Base-by-base conservation (phyloP, 169 alveolate genomes). In the Eimeria sp. region DNA sequence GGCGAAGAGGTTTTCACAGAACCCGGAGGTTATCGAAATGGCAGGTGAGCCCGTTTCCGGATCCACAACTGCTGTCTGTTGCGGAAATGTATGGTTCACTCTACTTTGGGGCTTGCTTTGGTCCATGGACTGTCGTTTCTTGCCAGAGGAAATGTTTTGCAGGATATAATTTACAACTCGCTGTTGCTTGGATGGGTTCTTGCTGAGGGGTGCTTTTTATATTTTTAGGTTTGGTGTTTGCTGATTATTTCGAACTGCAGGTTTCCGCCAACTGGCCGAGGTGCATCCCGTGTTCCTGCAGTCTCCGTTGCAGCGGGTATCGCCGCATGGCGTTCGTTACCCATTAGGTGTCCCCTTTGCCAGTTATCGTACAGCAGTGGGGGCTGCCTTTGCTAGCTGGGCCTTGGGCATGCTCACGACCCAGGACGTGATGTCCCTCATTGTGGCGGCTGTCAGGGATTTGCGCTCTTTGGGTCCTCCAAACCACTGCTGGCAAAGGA, bases 381-480 rank as follows among this genome's bases (percentile, higher is more conserved):
- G 93, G 70, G 96, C 93, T 5, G 96, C 86, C 13, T 58, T 82
- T 10, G 67, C 89, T 6, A 72, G 89, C 67, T 82, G 73, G 57
- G 43, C 65, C 27, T 27, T 93, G 47, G 89, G 80, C 18, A 93
- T 93, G 93, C 45, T 93, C 5, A 63, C 96, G 63, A 40, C 78
- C n/a, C 96, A 93, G 34, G 96, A 93, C 65, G 83, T 93, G 13
- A 27, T 93, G 67, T 78, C 89, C 25, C 65, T 82, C 14, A 84
- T 80, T 40, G 76, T 93, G 70, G 92, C 96, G 13, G 72, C 93
- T 40, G 82, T 93, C 40, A 67, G 96, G 34, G 96, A 93, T 67
- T 67, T 65, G 65, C 96, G 96, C 27, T 93, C 96, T 14, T 75
- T 93, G 58, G 96, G 96, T 13, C 96, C 96, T 5, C 88, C 96